Evolutionary conservation across 1,284 basidiomycete species (phyloP).

Genomic region (Puccinia polysora): DNA sequence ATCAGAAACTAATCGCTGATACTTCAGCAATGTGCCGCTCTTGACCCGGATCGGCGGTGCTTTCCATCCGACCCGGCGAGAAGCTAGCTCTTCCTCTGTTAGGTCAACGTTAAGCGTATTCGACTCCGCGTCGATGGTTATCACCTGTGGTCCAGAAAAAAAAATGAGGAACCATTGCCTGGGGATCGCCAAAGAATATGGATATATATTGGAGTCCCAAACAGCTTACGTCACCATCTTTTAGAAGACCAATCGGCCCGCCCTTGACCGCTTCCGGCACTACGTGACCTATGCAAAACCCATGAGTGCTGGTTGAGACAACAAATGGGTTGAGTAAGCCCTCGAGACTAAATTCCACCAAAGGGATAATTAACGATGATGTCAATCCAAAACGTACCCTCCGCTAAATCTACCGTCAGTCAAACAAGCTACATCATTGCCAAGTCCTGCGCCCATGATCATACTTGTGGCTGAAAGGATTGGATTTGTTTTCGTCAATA

Average conservation of each 20-base stretch:
- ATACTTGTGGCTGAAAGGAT: conserved; percentile 51
- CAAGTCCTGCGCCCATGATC: conserved; percentile 86
- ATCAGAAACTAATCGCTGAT: conserved; percentile 41
- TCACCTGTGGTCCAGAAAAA: conserved; percentile 13
- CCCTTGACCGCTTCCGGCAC: conserved; percentile 86
- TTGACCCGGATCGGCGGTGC: conserved; percentile 9
- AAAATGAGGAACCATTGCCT: not conserved
- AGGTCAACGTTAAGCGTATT: conserved; percentile 37
- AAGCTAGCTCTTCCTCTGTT: conserved; percentile 27
- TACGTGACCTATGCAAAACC: conserved; percentile 84
- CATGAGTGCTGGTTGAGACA: conserved; percentile 46
- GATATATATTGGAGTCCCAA: not conserved
- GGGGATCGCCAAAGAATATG: not conserved
- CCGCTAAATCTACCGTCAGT: conserved; percentile 97
- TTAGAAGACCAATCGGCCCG: conserved; percentile 81
- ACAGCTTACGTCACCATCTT: conserved; percentile 75
- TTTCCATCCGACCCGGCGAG: conserved; percentile 33
- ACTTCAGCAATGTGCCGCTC: conserved; percentile 23
- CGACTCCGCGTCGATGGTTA: conserved; percentile 43
- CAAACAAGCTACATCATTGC: conserved; percentile 81
- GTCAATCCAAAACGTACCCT: conserved; percentile 59
- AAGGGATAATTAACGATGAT: not conserved
- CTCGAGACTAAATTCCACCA: not conserved
- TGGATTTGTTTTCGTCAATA: not conserved
- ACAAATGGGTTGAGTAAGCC: not conserved